Evolutionary conservation across 2,329 filamentous ascomycete species (phyloP), one percentile per base, ranked within the genome.

Genomic region (Epichloe festucae): DNA sequence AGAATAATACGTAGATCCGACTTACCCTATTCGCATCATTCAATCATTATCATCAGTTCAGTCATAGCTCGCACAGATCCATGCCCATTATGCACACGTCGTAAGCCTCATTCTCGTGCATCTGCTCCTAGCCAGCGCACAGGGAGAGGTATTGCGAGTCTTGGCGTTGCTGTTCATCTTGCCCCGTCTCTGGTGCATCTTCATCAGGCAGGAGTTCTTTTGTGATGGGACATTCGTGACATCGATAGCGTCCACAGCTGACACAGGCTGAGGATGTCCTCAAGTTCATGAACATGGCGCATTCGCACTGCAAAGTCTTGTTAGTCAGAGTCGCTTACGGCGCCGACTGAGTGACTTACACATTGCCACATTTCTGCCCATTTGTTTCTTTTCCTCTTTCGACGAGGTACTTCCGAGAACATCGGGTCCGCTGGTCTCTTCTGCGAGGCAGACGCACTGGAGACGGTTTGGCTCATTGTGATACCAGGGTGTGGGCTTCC

Each of bases 401-500:
- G 19, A 36, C 12, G 40, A 17, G 36, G 27, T 4, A n/a, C 14
- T 38, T 51, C 49, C 17, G 35, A 21, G 8, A 34, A 19, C 23
- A 36, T 42, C 21, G 19, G 12, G 8, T 46, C 41, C 39, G 49
- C 46, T 23, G 36, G 43, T 15, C 52, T 45, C 41, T 54, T 51
- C 8, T 31, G 41, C 15, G 31, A 35, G 10, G 21, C 40, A 38
- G 11, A 34, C 21, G n/a, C 15, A 12, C 34, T 34, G 12, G n/a
- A 12, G 2, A 4, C 15, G 4, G 34, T 38, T 31, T 19, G 19
- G 38, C 43, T 42, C 42, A 41, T 21, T 3, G 35, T 27, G 15
- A n/a, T 46, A 19, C 11, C 36, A 47, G 23, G 55, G 58, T 8
- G 55, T 53, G 7, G 40, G 48, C 43, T 36, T 23, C 58, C 59